Evolutionary conservation across 441 rosid species (phyloP), one percentile per base, ranked within the genome.

Genomic region (Capsella rubella): DNA sequence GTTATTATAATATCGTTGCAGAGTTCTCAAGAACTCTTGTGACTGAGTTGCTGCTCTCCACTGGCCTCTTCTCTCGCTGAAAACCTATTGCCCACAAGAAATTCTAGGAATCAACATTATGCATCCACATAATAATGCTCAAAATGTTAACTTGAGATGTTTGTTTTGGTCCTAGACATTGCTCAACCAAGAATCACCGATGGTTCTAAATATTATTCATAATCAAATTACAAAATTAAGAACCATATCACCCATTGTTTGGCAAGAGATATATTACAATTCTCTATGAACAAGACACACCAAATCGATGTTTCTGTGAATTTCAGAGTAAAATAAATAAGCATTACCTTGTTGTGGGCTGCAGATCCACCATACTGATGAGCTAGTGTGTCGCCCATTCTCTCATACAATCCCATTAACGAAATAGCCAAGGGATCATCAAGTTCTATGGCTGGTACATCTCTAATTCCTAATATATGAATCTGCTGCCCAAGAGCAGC

Each of bases 1-100:
- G 69, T 96, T 96, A 84, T 90, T 96, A 80, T 92, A 92, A 77
- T 93, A 92, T 21, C 99, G 95, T 74, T 93, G 99, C 78, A 96
- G 97, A 64, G 97, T 93, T 81, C 99, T 86, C 71, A 96, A 90
- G 83, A 96, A 92, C 80, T 96, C 99, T 81, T 96, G 98, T 62
- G 99, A 96, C 85, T 96, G 99, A 40, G 98, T 92, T 77, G 99
- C 98, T 29, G 99, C 99, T 86, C 80, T 92, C 99, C 98, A 96
- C 81, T 93, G 99, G 65, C 99, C 99, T 74, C 99, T 86, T 80
- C 97, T 96, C 87, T 88, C 84, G 28, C 92, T 90, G 79, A 96
- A 93, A 79, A 93, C 89, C 98, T 96, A 79, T 47, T 76, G 45
- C 64, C 54, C 74, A 76, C 60, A 27, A 76, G 49, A 55, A 27